Conservation (phyloP, 2,329 filamentous ascomycete species). For the Pseudogymnoascus sp. region DNA sequence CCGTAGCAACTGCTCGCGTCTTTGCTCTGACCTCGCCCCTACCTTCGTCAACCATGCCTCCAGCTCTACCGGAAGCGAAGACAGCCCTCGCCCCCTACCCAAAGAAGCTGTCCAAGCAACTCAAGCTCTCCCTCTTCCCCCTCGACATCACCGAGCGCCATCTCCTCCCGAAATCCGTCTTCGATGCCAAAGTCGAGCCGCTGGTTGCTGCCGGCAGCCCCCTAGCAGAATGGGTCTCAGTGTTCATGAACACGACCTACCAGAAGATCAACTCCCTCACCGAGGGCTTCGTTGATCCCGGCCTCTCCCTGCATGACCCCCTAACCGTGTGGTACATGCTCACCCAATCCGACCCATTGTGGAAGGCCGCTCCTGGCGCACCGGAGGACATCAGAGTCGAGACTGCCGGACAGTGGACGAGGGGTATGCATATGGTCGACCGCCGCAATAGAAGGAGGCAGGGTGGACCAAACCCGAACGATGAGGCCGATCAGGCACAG, state of each 20-base stretch:
- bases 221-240: conserved; percentile 62
- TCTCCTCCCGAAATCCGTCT: conserved; percentile 52
- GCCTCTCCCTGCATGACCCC: conserved; percentile 66
- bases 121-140: conserved; percentile 64
- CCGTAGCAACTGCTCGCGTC: conserved; percentile 65
- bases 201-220: conserved; percentile 57
- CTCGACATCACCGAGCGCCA: conserved; percentile 71
- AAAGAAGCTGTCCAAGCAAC: conserved; percentile 47
- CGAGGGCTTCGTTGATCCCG: conserved; percentile 47
- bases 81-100: conserved; percentile 54
- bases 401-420: conserved; percentile 86
- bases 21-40: conserved; percentile 67
- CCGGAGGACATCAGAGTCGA: conserved; percentile 83
- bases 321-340: conserved; percentile 73
- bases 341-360: conserved; percentile 48
- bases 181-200: conserved; percentile 46
- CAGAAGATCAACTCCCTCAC: conserved; percentile 57
- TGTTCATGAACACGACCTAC: conserved; percentile 65
- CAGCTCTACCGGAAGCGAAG: conserved; percentile 36
- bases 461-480: conserved; percentile 31
- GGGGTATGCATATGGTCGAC: conserved; percentile 84
- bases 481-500: conserved; percentile 28
- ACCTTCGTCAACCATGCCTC: conserved; percentile 74
- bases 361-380: conserved; percentile 45
- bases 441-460: conserved; percentile 51